These are phyloP conservation scores for Irpex lacteus DNA, from an alignment of 1,284 basidiomycete genomes.

Conservation along the genomic window DNA sequence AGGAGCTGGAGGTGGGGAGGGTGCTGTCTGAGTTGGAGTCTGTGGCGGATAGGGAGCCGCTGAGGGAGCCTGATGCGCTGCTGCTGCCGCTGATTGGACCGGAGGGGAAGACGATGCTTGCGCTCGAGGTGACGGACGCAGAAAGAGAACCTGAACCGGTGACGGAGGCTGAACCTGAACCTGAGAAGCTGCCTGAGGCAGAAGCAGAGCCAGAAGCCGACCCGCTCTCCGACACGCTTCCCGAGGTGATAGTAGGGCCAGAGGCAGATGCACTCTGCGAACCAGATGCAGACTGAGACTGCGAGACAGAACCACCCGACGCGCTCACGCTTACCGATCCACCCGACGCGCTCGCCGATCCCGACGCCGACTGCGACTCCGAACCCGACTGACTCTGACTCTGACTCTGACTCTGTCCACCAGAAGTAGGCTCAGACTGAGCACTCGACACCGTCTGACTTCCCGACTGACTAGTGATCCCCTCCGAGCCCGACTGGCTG, in stretches of 20 bases:
- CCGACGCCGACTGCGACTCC: not conserved
- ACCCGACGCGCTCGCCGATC: not conserved
- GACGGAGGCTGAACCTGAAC: not conserved
- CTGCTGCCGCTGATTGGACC: conserved; percentile 17
- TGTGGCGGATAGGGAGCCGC: conserved; percentile 20
- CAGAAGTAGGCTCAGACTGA: not conserved
- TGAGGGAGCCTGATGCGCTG: not conserved
- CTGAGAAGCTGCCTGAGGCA: conserved; percentile 1
- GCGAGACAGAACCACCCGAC: not conserved
- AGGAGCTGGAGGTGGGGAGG: conserved; percentile 17
- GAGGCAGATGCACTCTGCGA: not conserved
- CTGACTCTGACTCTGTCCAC: not conserved
- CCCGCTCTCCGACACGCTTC: not conserved
- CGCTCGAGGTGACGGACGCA: not conserved
- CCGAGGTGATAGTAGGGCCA: not conserved
- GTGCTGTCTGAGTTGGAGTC: conserved; percentile 20
- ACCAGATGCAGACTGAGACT: not conserved
- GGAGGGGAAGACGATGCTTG: conserved; percentile 17
- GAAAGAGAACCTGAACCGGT: not conserved
- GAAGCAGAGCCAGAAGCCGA: conserved; percentile 6
- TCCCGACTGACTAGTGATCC: not conserved
- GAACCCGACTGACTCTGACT: not conserved
- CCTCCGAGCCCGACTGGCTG: not conserved
- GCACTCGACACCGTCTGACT: not conserved
- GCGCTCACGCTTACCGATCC: not conserved